These are phyloP conservation scores for Fusarium torreyae DNA, from an alignment of 2,329 filamentous ascomycete genomes.

Conservation along the genomic window DNA sequence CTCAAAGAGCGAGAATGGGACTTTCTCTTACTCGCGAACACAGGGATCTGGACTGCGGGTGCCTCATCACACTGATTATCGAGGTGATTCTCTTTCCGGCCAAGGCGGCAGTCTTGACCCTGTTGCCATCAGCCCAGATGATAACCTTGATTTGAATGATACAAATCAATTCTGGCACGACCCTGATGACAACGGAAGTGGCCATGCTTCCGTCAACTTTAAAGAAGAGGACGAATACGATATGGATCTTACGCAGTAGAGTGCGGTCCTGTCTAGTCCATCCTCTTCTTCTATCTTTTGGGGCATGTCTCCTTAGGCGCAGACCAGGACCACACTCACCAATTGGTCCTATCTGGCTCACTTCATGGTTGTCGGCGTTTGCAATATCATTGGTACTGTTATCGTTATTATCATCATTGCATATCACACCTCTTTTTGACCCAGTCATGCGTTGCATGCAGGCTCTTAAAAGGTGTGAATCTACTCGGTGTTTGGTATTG, in stretches of 20 bases:
- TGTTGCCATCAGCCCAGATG: conserved; percentile 58
- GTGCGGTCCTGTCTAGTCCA: conserved; percentile 7
- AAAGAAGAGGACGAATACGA: conserved; percentile 96
- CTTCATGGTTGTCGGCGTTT: conserved; percentile 43
- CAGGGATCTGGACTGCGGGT: conserved; percentile 90
- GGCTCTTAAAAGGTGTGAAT: conserved; percentile 22
- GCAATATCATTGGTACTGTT: conserved; percentile 27
- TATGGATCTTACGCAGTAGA: conserved; percentile 76
- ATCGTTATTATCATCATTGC: conserved; percentile 30
- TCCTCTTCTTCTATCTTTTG: conserved; percentile 8
- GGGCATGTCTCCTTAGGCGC: conserved; percentile 3
- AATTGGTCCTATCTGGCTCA: conserved; percentile 11
- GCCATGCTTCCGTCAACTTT: conserved; percentile 78
- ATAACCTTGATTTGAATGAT: conserved; percentile 64
- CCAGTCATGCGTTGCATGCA: conserved; percentile 15
- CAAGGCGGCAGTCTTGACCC: conserved; percentile 55
- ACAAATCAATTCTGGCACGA: conserved; percentile 75
- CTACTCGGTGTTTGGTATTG: conserved; percentile 42
- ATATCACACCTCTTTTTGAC: conserved; percentile 27
- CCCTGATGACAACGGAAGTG: conserved; percentile 80
- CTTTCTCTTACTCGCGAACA: conserved; percentile 87
- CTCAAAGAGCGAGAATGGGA: conserved; percentile 80
- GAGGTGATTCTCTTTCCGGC: conserved; percentile 80
- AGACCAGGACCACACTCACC: background rate
- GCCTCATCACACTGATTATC: conserved; percentile 92